Evolutionary conservation across 2,329 filamentous ascomycete genomes (phyloP), one percentile per base, ranked within the genome.

Genomic region (Zymoseptoria passerinii): DNA sequence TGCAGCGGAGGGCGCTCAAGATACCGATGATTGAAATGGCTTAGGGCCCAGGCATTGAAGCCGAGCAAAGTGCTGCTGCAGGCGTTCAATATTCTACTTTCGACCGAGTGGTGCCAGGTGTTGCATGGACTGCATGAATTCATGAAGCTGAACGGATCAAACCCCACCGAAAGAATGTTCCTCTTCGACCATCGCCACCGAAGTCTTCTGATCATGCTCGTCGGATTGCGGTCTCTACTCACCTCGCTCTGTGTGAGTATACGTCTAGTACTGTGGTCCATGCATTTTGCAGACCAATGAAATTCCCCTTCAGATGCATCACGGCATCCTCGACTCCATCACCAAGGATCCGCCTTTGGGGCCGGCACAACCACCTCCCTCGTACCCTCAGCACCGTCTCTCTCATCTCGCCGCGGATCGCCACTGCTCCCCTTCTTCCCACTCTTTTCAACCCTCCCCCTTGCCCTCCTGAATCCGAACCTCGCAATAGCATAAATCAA

Each of bases 401-500:
- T 60, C 62, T 65, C 58, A 62, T 68, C 63, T 60, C 63, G 51
- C 64, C 63, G 63, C 20, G 66, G 58, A 60, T 68, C 65, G 8
- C 52, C 66, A 50, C 60, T 50, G 13, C 35, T 44, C 20, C 48
- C 54, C 28, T 67, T 66, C 27, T 68, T 65, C 51, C 60, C 53
- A 3, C 67, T 58, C 29, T 53, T 60, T 44, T 62, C 63, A 60
- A 68, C 67, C 58, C 70, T 70, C 55, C 62, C 67, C 58, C 59
- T 68, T 19, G 74, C 66, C 58, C 68, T 71, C 56, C 68, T 62
- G 53, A 70, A 68, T 28, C 71, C 73, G 64, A 72, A 72, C 53
- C 68, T 70, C 2, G 69, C 74, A 28, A 75, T 55, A 0, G 73
- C 75, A 74, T 74, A 76, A 2, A 76, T 51, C 40, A 72, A 62